phyloP scores from a whole-genome alignment of 768 basidiomycete species.

The Agaricus sinodeliciosus region DNA sequence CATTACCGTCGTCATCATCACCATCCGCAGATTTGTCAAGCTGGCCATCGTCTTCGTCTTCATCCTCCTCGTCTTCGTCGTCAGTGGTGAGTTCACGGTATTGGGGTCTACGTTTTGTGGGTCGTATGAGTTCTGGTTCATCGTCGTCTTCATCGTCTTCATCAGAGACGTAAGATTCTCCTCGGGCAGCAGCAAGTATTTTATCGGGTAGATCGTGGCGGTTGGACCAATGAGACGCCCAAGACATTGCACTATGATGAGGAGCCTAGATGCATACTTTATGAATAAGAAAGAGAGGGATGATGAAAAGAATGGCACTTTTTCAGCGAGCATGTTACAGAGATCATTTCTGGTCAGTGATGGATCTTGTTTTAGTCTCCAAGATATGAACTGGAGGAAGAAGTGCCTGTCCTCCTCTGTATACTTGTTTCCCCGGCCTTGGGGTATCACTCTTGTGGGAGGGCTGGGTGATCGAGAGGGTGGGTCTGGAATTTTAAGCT shows the following conservation, averaged over 20 bases:
- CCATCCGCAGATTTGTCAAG: slow-evolving; percentile 18
- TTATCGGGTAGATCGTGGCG: slow-evolving; percentile 64
- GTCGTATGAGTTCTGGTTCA: slow-evolving; percentile 10
- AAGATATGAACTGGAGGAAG: slow-evolving; percentile 60
- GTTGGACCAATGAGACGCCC: slow-evolving; percentile 63
- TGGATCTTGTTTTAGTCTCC: slow-evolving; percentile 52
- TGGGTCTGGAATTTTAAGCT: slow-evolving; percentile 52
- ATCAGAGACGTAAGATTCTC: slow-evolving; percentile 20
- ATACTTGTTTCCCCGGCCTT: slow-evolving; percentile 52
- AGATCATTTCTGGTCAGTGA: slow-evolving; percentile 46
- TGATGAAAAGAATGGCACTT: slow-evolving; percentile 29
- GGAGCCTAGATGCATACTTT: slow-evolving; percentile 40
- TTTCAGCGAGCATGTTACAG: slow-evolving; percentile 47
- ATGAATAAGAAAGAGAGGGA: background rate
- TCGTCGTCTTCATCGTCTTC: slow-evolving; percentile 20
- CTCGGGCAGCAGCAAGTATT: slow-evolving; percentile 41
- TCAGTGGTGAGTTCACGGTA: slow-evolving; percentile 21
- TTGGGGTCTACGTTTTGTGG: slow-evolving; percentile 12
- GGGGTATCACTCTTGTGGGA: slow-evolving; percentile 43
- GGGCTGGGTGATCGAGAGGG: slow-evolving; percentile 69
- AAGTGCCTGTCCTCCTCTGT: slow-evolving; percentile 61
- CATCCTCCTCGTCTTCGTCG: slow-evolving; percentile 18
- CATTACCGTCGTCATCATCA: slow-evolving; percentile 13
- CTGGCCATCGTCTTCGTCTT: slow-evolving; percentile 15
- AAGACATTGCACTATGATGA: slow-evolving; percentile 56